Evolutionary conservation across 352 stramenopile species (phyloP).

Genomic region (Stramenopiles sp.): DNA sequence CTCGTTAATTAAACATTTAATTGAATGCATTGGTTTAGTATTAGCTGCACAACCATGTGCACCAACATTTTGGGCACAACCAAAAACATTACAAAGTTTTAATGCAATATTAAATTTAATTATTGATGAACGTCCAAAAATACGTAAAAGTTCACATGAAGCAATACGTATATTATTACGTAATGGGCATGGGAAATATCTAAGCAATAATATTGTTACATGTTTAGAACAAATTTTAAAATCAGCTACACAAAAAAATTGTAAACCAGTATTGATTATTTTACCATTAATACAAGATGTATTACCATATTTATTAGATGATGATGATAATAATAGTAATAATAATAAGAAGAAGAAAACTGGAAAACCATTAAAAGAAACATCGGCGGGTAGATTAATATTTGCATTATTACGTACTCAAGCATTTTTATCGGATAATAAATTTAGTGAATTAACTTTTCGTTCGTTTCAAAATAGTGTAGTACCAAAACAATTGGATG

Average conservation of each 20-base stretch:
- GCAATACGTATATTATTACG: not conserved
- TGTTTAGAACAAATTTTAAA: not conserved
- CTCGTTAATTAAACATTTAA: not conserved
- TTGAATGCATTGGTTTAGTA: not conserved
- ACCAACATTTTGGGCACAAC: not conserved
- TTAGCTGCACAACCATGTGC: not conserved
- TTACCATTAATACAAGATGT: not conserved
- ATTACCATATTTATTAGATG: not conserved
- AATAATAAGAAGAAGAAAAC: not conserved
- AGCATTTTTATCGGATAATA: not conserved
- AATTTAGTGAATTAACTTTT: not conserved
- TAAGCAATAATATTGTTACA: not conserved
- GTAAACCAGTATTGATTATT: not conserved
- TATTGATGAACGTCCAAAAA: not conserved
- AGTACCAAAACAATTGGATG: too few species aligned
- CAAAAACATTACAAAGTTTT: not conserved
- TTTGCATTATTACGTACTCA: not conserved
- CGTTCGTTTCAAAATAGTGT: not conserved
- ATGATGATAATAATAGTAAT: not conserved
- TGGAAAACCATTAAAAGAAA: not conserved
- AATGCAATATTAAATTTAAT: not conserved
- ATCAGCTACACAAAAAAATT: not conserved
- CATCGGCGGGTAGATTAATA: not conserved
- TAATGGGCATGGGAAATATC: not conserved
- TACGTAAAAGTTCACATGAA: not conserved